Evolutionary conservation across 2,329 filamentous ascomycete species (phyloP).

Genomic region (Cladophialophora psammophila): DNA sequence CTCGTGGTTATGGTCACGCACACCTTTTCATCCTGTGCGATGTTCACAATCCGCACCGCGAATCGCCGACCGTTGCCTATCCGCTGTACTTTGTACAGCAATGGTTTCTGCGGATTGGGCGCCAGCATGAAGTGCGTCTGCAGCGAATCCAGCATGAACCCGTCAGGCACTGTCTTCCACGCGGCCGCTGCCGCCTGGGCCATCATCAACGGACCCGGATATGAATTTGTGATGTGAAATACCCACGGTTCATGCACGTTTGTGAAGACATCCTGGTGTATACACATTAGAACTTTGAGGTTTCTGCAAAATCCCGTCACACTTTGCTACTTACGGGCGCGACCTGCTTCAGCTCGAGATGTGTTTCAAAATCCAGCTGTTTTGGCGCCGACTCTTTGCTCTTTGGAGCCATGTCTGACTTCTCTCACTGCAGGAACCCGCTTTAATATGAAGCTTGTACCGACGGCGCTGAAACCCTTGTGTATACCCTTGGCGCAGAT

Average conservation of each 20-base stretch:
- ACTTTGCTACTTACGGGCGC: slow-evolving; percentile 27
- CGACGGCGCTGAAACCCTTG: neutral
- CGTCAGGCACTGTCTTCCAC: slow-evolving; percentile 35
- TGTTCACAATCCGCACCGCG: slow-evolving; percentile 32
- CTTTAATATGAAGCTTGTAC: neutral
- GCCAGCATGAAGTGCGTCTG: slow-evolving; percentile 38
- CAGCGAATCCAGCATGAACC: slow-evolving; percentile 37
- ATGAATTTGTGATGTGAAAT: slow-evolving; percentile 34
- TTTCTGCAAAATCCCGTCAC: neutral
- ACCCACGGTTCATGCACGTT: slow-evolving; percentile 38
- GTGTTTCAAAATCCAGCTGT: slow-evolving; percentile 32
- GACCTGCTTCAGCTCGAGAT: slow-evolving; percentile 33
- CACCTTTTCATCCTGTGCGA: slow-evolving; percentile 31
- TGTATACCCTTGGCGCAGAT: neutral
- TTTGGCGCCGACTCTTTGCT: slow-evolving; percentile 11
- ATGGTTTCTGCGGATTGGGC: slow-evolving; percentile 27
- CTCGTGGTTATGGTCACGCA: slow-evolving; percentile 32
- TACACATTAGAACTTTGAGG: neutral
- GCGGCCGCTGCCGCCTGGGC: slow-evolving; percentile 36
- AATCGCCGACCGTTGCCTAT: slow-evolving; percentile 37
- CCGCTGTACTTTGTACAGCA: slow-evolving; percentile 35
- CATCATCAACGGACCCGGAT: slow-evolving; percentile 39
- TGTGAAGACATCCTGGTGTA: slow-evolving; percentile 31
- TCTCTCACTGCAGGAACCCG: neutral
- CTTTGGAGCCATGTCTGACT: neutral